Percentiles rank a stretch among this genome's conserved stretches.
Conservation (phyloP, 768 basidiomycete species). For the Suillus placidus region DNA sequence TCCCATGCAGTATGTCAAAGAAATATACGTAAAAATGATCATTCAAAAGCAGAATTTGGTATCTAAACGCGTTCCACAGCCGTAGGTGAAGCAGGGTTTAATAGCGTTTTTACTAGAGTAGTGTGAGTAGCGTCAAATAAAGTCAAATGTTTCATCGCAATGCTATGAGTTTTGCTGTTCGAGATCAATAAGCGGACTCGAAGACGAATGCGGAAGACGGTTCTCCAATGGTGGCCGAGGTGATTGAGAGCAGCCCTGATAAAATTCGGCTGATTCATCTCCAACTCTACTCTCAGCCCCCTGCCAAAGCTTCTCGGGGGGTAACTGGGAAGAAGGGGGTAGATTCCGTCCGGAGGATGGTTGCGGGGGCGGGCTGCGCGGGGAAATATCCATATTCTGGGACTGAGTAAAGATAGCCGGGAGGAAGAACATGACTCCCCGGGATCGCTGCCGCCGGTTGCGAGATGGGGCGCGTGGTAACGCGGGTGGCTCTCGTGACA, state of each 20-base stretch:
- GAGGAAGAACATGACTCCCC: constrained; percentile 78
- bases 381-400: constrained; percentile 32
- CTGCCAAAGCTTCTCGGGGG: constrained; percentile 50
- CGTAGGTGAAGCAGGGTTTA: constrained; percentile 35
- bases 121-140: constrained; percentile 22
- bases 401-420: constrained; percentile 74
- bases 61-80: constrained; percentile 20
- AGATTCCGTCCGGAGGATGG: constrained; percentile 15
- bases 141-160: constrained; percentile 13
- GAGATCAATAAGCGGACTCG: constrained; percentile 34
- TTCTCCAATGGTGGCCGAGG: constrained; percentile 26
- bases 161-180: constrained; percentile 27
- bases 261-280: constrained; percentile 26
- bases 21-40: not conserved
- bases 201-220: constrained; percentile 25
- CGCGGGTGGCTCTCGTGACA: constrained; percentile 38
- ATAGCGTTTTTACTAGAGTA: constrained; percentile 31
- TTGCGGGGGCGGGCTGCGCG: constrained; percentile 36
- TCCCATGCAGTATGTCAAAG: constrained; percentile 2
- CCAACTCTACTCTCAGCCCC: constrained; percentile 38
- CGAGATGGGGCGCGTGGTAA: constrained; percentile 52
- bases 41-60: constrained; percentile 13
- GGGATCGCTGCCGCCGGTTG: constrained; percentile 48
- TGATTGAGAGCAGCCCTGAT: constrained; percentile 34
- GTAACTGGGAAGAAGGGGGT: constrained; percentile 19